Evolutionary conservation across 2,329 filamentous ascomycete genomes (phyloP).

Genomic region (Aspergillus fumigatiaffinis): DNA sequence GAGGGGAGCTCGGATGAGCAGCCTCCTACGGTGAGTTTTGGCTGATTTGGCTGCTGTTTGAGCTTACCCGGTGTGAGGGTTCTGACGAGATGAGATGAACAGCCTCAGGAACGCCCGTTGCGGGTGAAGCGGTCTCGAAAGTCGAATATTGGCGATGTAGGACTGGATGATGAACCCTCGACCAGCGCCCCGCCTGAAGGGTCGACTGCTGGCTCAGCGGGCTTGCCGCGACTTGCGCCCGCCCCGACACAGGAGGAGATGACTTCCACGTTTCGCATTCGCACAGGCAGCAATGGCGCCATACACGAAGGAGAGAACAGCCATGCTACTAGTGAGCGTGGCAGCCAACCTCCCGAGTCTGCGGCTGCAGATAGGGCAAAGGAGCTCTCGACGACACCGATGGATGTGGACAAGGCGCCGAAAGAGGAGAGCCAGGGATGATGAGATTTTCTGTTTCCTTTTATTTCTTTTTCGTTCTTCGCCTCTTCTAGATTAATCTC

Average conservation of each 20-base stretch:
- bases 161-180: constrained; percentile 22
- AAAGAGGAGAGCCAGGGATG: constrained; percentile 28
- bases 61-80: not conserved
- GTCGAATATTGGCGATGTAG: constrained; percentile 27
- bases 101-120: constrained; percentile 47
- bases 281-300: constrained; percentile 26
- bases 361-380: constrained; percentile 12
- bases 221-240: constrained; percentile 33
- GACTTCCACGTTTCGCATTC: constrained; percentile 36
- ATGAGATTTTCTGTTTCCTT: constrained; percentile 4
- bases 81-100: not conserved
- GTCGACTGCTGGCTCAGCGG: constrained; percentile 15
- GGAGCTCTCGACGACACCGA: constrained; percentile 29
- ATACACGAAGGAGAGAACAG: constrained; percentile 20
- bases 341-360: constrained; percentile 15
- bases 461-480: constrained; percentile 4
- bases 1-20: constrained; percentile 44
- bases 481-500: constrained; percentile 1
- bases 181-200: constrained; percentile 20
- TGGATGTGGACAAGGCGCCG: constrained; percentile 36
- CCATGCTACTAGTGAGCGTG: constrained; percentile 14
- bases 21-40: constrained; percentile 37
- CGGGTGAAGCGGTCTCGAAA: constrained; percentile 42
- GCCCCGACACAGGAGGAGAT: constrained; percentile 36
- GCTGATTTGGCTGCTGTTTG: not conserved